A percentile compares a stretch with the other conserved stretches of the same genome.
These are phyloP conservation scores for Sinapis alba DNA, from an alignment of 441 rosid genomes.

Conservation along the genomic window DNA sequence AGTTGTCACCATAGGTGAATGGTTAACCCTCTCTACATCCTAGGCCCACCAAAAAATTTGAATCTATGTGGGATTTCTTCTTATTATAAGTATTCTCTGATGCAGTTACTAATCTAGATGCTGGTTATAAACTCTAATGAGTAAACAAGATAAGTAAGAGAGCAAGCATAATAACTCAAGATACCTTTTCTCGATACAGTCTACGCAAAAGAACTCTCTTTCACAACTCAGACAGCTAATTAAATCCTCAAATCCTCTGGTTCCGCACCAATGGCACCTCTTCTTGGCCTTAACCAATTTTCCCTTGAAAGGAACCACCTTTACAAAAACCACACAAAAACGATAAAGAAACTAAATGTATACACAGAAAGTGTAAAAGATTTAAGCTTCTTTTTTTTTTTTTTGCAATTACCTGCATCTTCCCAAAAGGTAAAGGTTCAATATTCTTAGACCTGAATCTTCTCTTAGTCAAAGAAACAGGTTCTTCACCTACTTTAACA, in stretches of 20 bases:
- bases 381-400: not conserved
- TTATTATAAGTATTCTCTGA: not conserved
- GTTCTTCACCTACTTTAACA: conserved; percentile 42
- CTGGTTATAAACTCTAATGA: not conserved
- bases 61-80: not conserved
- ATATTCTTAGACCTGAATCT: not conserved
- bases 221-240: conserved; percentile 73
- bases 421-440: conserved; percentile 77
- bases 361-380: not conserved
- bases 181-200: conserved; percentile 76
- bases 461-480: not conserved
- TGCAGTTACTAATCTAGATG: conserved; percentile 5
- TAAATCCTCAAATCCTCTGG: conserved; percentile 56
- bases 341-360: conserved; percentile 6
- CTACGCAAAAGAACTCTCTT: conserved; percentile 71
- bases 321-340: conserved; percentile 22
- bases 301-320: conserved; percentile 72
- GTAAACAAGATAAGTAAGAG: conserved; percentile 5
- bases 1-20: not conserved
- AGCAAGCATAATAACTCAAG: conserved; percentile 3
- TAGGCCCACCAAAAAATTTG: conserved; percentile 5
- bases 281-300: conserved; percentile 58
- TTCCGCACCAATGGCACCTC: conserved; percentile 92
- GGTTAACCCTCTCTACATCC: conserved; percentile 2
- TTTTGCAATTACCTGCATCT: conserved; percentile 61